phyloP scores from a whole-genome alignment of 305 asterid genomes.

The Nicotiana rustica region DNA sequence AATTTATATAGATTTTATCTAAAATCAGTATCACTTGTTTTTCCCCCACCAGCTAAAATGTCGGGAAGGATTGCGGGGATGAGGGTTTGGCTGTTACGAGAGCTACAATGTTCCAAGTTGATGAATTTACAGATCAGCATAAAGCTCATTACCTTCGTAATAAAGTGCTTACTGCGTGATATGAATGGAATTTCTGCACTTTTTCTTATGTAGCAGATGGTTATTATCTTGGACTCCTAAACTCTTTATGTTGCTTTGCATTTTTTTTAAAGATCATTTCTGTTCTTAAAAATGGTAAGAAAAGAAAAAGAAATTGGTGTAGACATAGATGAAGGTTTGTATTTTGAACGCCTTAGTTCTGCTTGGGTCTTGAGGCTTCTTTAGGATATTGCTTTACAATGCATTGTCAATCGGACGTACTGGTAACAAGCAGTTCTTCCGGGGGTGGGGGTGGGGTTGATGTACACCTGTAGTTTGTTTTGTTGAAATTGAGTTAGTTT shows the following conservation, averaged over 20 bases:
- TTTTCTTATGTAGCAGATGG: neutral
- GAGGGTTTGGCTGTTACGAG: neutral
- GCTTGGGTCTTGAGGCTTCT: neutral
- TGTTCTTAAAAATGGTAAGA: slow-evolving; percentile 2
- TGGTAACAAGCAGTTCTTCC: too few species aligned
- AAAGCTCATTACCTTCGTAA: slow-evolving; percentile 8
- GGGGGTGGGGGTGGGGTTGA: neutral
- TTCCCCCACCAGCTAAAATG: slow-evolving; percentile 4
- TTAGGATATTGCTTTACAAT: neutral
- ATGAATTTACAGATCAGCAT: slow-evolving; percentile 21
- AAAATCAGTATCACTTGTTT: neutral
- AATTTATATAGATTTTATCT: slow-evolving; percentile 6
- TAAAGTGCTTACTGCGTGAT: slow-evolving; percentile 32
- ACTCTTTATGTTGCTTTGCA: slow-evolving; percentile 1
- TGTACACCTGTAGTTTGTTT: neutral
- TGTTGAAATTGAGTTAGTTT: slow-evolving; percentile 17
- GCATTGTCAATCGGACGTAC: too few species aligned
- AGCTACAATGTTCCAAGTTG: slow-evolving; percentile 23
- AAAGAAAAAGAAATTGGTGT: neutral
- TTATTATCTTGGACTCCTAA: slow-evolving; percentile 18
- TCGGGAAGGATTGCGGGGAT: slow-evolving; percentile 25
- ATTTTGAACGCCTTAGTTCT: neutral
- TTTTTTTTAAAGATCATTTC: neutral
- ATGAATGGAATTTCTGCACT: slow-evolving; percentile 8
- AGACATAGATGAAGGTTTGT: neutral